Evolutionary conservation across 805 yeast species (phyloP), one percentile per base, ranked within the genome.

Genomic region (Candida morakotiae): DNA sequence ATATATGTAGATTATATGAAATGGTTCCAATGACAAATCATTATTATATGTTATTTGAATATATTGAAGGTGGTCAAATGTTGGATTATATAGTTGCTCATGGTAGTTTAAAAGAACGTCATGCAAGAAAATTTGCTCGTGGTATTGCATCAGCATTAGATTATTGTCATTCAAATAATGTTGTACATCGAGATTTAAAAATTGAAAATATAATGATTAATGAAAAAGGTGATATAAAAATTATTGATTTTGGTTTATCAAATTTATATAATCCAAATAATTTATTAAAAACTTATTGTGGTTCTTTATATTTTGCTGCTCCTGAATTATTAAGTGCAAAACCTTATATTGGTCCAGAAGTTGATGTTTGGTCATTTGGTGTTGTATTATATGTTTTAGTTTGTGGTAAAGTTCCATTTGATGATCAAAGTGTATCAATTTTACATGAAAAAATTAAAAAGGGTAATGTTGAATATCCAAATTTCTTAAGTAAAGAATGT

Each of bases 321-420:
- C 99, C 99, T 0, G 99, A 93, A 60, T 71, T 93, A 48, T 69
- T 93, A 37, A 84, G 86, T 41, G 98, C 98, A 1, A 80, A 79
- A 47, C 97, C 96, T 1, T 93, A 93, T 53, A 70, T 76, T 25
- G 99, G 98, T 0, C 98, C 98, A 1, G 98, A 93, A 58, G 96
- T 93, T 33, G 98, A 93, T 59, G 82, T 93, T 14, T 93, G 98
- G 98, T 87, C 96, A 2, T 91, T 89, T 69, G 98, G 98, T 46
- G 95, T 93, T 22, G 98, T 93, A 0, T 64, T 93, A 35, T 93
- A 87, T 55, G 99, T 93, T 6, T 69, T 93, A 43, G 96, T 93
- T 2, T 89, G 97, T 58, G 99, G 99, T 38, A 89, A 87, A 58
- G 98, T 93, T 10, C 99, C 99, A 7, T 93, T 93, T 58, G 98